These are phyloP conservation scores for Eimeria sp. DNA, from an alignment of 169 alveolate species.

Conservation along the genomic window DNA sequence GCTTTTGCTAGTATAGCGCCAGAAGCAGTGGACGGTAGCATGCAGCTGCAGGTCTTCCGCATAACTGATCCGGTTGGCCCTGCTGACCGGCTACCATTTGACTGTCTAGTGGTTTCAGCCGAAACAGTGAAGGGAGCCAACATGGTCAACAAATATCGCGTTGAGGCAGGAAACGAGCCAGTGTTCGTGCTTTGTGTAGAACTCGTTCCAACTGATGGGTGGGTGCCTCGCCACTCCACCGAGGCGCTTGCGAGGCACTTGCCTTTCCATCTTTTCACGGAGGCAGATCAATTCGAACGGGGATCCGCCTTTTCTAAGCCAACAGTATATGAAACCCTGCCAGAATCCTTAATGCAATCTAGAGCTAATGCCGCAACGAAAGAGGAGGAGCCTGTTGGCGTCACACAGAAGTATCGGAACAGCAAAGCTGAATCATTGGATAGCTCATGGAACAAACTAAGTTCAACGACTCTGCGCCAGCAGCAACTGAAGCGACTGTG, in stretches of 20 bases:
- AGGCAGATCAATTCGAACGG: neutral
- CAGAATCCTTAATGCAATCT: neutral
- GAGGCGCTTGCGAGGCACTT: conserved; percentile 4
- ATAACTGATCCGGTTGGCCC: conserved; percentile 80
- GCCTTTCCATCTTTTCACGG: conserved; percentile 6
- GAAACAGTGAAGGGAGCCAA: conserved; percentile 78
- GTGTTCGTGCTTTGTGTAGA: conserved; percentile 47
- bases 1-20: neutral
- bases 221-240: neutral
- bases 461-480: conserved; percentile 66
- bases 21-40: neutral
- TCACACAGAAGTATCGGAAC: neutral
- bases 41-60: conserved; percentile 42
- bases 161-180: conserved; percentile 38
- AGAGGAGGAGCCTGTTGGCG: neutral
- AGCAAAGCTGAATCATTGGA: neutral
- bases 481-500: conserved; percentile 20
- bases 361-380: neutral
- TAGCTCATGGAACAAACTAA: neutral
- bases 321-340: neutral
- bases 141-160: conserved; percentile 51
- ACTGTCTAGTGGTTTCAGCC: conserved; percentile 74
- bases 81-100: conserved; percentile 73
- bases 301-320: neutral
- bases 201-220: conserved; percentile 44